Evolutionary conservation across 495 filamentous ascomycete genomes (phyloP).

Genomic region (Aspergillus olivimuriae): DNA sequence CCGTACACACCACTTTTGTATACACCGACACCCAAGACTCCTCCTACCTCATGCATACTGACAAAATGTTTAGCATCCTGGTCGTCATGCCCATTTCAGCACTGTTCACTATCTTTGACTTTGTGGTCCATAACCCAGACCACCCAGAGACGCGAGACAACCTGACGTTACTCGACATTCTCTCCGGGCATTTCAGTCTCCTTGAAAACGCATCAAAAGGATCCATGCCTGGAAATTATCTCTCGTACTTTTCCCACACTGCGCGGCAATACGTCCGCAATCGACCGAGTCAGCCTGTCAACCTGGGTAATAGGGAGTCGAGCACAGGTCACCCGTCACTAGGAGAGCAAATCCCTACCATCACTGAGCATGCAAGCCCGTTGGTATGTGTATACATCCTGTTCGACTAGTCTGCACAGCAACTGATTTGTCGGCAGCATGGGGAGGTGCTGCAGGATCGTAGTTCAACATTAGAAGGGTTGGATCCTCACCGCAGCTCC

Average conservation of each 20-base stretch:
- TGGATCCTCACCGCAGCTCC: background rate
- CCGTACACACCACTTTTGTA: slow-evolving; percentile 23
- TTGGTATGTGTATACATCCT: too few species aligned
- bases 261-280: slow-evolving; percentile 2
- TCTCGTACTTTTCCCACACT: slow-evolving; percentile 5
- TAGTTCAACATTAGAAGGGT: background rate
- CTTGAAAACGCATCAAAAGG: slow-evolving; percentile 12
- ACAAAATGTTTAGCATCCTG: slow-evolving; percentile 10
- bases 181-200: slow-evolving; percentile 23
- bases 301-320: background rate
- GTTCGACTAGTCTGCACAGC: too few species aligned
- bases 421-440: too few species aligned
- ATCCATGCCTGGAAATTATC: background rate
- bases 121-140: slow-evolving; percentile 24
- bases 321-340: background rate
- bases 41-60: background rate
- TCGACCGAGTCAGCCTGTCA: background rate
- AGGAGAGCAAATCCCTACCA: background rate
- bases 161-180: slow-evolving; percentile 22
- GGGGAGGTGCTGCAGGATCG: background rate
- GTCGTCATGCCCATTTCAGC: slow-evolving; percentile 21
- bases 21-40: background rate
- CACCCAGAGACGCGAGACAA: slow-evolving; percentile 20
- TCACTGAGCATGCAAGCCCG: background rate
- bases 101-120: slow-evolving; percentile 30